Percentiles rank a stretch among this genome's conserved stretches.
Evolutionary conservation across 495 filamentous ascomycete species (phyloP).

Genomic region (Xylaria palmicola): DNA sequence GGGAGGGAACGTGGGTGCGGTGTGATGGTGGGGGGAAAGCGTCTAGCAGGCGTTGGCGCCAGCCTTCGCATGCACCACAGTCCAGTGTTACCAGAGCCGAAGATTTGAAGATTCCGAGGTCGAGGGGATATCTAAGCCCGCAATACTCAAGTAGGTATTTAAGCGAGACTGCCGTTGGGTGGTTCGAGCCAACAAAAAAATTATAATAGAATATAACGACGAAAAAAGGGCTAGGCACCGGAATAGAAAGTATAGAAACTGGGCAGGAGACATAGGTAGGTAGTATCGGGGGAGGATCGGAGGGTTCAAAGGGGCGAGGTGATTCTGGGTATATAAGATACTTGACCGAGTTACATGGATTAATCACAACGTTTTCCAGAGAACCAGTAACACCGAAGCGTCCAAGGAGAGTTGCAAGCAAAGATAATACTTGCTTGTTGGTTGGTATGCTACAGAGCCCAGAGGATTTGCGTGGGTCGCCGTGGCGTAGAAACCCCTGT

Average conservation of each 20-base stretch:
- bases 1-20: slow-evolving; percentile 8
- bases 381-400: slow-evolving; percentile 22
- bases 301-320: slow-evolving; percentile 25
- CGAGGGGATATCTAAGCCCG: neutral
- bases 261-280: slow-evolving; percentile 18
- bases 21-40: slow-evolving; percentile 8
- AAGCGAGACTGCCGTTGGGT: neutral
- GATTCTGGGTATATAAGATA: slow-evolving; percentile 33
- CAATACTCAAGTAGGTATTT: neutral
- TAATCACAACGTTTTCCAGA: slow-evolving; percentile 17
- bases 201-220: neutral
- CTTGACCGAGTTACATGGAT: slow-evolving; percentile 28
- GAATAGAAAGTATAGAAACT: neutral
- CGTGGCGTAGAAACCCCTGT: slow-evolving; percentile 20
- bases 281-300: slow-evolving; percentile 23
- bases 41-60: slow-evolving; percentile 8
- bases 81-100: neutral
- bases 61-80: slow-evolving; percentile 12
- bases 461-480: slow-evolving; percentile 28
- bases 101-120: neutral
- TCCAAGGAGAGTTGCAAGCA: slow-evolving; percentile 12
- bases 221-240: neutral
- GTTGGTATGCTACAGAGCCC: slow-evolving; percentile 17
- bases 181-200: neutral
- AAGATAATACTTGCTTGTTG: slow-evolving; percentile 6